phyloP scores from a whole-genome alignment of 164 flowering plant genomes.

The Piper betle region DNA sequence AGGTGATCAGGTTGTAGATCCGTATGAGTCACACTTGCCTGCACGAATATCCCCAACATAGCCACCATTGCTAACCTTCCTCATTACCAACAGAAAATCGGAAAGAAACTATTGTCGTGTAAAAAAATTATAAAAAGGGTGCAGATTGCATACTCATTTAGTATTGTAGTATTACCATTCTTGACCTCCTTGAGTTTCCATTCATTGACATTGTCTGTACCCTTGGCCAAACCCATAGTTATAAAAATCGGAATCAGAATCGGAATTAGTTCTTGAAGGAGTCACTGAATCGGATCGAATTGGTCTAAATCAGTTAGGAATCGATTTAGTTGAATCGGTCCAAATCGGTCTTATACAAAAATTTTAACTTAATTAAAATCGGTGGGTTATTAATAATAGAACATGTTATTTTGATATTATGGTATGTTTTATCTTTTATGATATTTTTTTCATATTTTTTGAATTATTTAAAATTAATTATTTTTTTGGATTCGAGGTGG shows the following conservation, averaged over 20 bases:
- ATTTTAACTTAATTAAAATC: too few relatives aligned
- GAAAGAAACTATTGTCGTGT: background rate
- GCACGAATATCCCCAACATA: slow-evolving; percentile 77
- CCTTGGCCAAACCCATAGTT: slow-evolving; percentile 85
- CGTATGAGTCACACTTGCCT: slow-evolving; percentile 65
- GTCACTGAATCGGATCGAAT: background rate
- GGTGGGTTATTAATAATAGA: too few relatives aligned
- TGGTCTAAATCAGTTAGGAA: too few relatives aligned
- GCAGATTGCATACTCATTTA: background rate
- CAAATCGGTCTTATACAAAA: too few relatives aligned
- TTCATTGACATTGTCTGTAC: slow-evolving; percentile 43
- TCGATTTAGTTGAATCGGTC: too few relatives aligned
- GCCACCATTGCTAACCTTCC: slow-evolving; percentile 92
- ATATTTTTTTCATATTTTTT: too few relatives aligned
- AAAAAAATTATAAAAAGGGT: too few relatives aligned
- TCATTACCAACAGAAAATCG: slow-evolving; percentile 13
- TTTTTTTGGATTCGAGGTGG: too few relatives aligned
- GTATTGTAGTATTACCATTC: slow-evolving; percentile 37
- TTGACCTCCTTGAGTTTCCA: slow-evolving; percentile 93
- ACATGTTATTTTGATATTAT: too few relatives aligned
- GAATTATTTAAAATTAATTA: too few relatives aligned
- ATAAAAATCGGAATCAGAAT: slow-evolving; percentile 77
- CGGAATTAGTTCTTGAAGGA: slow-evolving; percentile 45
- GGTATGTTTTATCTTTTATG: too few relatives aligned
- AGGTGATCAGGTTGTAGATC: slow-evolving; percentile 66